Evolutionary conservation across 2,329 filamentous ascomycete genomes (phyloP).

Genomic region (Phialocephala sp.): DNA sequence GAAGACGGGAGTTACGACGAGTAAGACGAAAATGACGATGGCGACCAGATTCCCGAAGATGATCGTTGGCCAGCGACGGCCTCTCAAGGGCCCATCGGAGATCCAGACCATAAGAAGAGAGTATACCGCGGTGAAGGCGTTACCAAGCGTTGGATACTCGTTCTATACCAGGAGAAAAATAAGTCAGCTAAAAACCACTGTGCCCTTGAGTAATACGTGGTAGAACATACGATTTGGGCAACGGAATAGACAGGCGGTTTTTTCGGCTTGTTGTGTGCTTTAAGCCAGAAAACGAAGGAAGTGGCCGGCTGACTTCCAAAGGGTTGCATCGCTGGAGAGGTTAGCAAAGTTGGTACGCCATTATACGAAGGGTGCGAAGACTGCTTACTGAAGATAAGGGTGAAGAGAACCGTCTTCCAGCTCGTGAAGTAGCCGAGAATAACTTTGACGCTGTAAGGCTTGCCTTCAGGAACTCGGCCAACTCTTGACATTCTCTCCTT

Average conservation of each 20-base stretch:
- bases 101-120: slow-evolving; percentile 52
- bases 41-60: slow-evolving; percentile 53
- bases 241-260: slow-evolving; percentile 26
- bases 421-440: slow-evolving; percentile 52
- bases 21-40: slow-evolving; percentile 25
- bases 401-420: slow-evolving; percentile 39
- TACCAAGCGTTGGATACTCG: slow-evolving; percentile 30
- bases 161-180: slow-evolving; percentile 16
- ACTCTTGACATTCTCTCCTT: slow-evolving; percentile 56
- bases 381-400: slow-evolving; percentile 29
- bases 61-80: slow-evolving; percentile 68
- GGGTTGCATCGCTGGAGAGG: slow-evolving; percentile 27
- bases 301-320: slow-evolving; percentile 25
- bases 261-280: slow-evolving; percentile 28
- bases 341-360: not conserved
- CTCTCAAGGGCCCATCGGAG: slow-evolving; percentile 64
- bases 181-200: not conserved
- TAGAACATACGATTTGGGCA: slow-evolving; percentile 40
- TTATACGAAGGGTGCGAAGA: not conserved
- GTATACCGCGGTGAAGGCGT: slow-evolving; percentile 28
- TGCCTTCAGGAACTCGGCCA: slow-evolving; percentile 49
- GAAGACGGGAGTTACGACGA: slow-evolving; percentile 29
- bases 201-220: not conserved
- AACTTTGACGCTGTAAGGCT: slow-evolving; percentile 56
- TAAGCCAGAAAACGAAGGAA: slow-evolving; percentile 30